Evolutionary conservation across 805 yeast genomes (phyloP), one percentile per base, ranked within the genome.

Genomic region (Candida quercuum): DNA sequence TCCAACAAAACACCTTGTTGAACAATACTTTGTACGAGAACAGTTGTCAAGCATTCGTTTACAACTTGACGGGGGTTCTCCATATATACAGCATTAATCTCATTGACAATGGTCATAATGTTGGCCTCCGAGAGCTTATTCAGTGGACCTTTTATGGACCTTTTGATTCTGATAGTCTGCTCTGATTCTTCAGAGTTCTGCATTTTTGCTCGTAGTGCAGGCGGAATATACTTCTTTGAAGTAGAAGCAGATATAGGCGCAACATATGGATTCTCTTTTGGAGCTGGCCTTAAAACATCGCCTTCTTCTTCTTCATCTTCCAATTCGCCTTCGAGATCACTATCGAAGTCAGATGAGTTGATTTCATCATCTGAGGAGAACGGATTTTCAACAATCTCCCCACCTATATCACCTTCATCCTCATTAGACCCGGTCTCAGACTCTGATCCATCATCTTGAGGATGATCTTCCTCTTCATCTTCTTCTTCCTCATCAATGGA

Each of bases 101-200:
- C 86, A 41, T 74, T 71, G 16, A 84, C 77, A 36, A 89, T 86
- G 2, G 80, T 65, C 11, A 74, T 66, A 21, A 89, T 67, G 44
- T 89, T 93, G 1, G 94, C 78, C 49, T 91, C 98, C 1, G 96
- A 84, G n/a, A 93, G 69, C 58, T 79, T 82, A 58, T 93, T 93
- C 51, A 93, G 66, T 1, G 87, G 78, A 41, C 97, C 89, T 51
- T 88, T 93, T 33, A 89, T 72, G 5, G 76, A 63, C 48, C 78
- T 76, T 37, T 72, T 71, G 26, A 89, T 62, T 26, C 68, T 72
- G 3, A 64, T 35, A 7, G 67, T 54, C 38, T 71, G 77, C 41
- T 72, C 76, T 16, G 73, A 63, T 19, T 67, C 68, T 3, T 63
- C 67, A 4, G 52, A 28, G 5, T 32, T 60, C 4, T 53, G 52